phyloP scores from a whole-genome alignment of 1,284 basidiomycete genomes.

The Melampsora occidentalis region DNA sequence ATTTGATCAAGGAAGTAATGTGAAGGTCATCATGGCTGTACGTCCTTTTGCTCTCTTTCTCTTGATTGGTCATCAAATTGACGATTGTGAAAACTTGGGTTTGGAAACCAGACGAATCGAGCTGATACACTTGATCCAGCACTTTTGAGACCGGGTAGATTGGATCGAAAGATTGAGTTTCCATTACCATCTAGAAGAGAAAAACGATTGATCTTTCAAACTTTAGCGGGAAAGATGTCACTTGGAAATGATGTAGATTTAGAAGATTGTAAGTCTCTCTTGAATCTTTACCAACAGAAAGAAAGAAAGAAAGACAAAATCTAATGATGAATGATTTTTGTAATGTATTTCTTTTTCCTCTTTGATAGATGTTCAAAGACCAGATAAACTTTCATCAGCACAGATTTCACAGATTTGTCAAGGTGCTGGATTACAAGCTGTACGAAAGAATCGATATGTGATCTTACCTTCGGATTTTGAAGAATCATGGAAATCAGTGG shows the following conservation, averaged over 20 bases:
- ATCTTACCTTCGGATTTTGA: slow-evolving; percentile 97
- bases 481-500: slow-evolving; percentile 77
- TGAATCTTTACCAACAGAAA: too few relatives aligned
- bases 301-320: too few relatives aligned
- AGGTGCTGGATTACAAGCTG: slow-evolving; percentile 95
- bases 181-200: slow-evolving; percentile 90
- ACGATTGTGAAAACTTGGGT: too few relatives aligned
- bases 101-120: slow-evolving; percentile 78
- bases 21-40: slow-evolving; percentile 20
- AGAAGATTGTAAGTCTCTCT: slow-evolving; percentile 76
- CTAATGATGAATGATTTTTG: not conserved
- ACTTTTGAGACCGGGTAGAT: slow-evolving; percentile 83
- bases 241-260: slow-evolving; percentile 95
- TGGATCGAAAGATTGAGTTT: slow-evolving; percentile 97
- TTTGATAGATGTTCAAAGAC: slow-evolving; percentile 83
- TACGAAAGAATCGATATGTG: slow-evolving; percentile 95
- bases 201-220: slow-evolving; percentile 97
- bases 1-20: slow-evolving; percentile 63
- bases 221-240: slow-evolving; percentile 96
- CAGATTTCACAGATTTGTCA: slow-evolving; percentile 96
- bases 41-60: not conserved
- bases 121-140: slow-evolving; percentile 97
- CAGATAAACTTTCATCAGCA: slow-evolving; percentile 90
- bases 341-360: not conserved
- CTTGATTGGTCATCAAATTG: too few relatives aligned